phyloP scores from a whole-genome alignment of 495 filamentous ascomycete species.

The Daldinia loculata region DNA sequence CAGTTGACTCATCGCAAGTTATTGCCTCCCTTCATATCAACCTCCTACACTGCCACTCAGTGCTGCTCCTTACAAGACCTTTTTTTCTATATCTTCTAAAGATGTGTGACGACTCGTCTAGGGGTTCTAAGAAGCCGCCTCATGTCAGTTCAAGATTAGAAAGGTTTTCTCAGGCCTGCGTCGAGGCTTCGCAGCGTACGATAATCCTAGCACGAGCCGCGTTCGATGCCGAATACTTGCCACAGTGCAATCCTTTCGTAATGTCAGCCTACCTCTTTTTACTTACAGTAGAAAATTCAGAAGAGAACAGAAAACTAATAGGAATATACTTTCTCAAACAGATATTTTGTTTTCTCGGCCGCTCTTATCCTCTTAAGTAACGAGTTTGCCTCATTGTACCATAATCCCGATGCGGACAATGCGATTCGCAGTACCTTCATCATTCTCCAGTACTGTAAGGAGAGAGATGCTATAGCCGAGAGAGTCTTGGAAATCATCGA shows the following conservation, averaged over 20 bases:
- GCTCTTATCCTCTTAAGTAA: slow-evolving; percentile 74
- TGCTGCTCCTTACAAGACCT: slow-evolving; percentile 75
- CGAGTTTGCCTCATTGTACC: slow-evolving; percentile 72
- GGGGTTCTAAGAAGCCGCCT: slow-evolving; percentile 41
- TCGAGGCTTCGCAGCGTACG: slow-evolving; percentile 73
- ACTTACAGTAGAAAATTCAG: background rate
- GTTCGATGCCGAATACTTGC: slow-evolving; percentile 66
- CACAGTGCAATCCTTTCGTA: slow-evolving; percentile 72
- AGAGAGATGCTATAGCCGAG: slow-evolving; percentile 70
- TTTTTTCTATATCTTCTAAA: slow-evolving; percentile 66
- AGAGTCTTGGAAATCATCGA: slow-evolving; percentile 71
- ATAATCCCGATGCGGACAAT: slow-evolving; percentile 61
- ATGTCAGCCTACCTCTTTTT: slow-evolving; percentile 55
- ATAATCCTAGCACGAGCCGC: slow-evolving; percentile 69
- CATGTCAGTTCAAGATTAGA: slow-evolving; percentile 59
- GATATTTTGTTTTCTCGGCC: slow-evolving; percentile 77
- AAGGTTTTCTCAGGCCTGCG: slow-evolving; percentile 74
- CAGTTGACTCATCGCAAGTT: slow-evolving; percentile 61
- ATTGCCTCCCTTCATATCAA: slow-evolving; percentile 73
- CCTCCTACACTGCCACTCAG: slow-evolving; percentile 75
- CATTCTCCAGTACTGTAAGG: slow-evolving; percentile 68
- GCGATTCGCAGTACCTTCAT: slow-evolving; percentile 67
- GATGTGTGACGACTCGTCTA: slow-evolving; percentile 51
- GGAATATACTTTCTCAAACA: slow-evolving; percentile 26
- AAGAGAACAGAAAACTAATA: slow-evolving; percentile 14